Evolutionary conservation across 768 basidiomycete genomes (phyloP).

Genomic region (Mycena chlorophos): DNA sequence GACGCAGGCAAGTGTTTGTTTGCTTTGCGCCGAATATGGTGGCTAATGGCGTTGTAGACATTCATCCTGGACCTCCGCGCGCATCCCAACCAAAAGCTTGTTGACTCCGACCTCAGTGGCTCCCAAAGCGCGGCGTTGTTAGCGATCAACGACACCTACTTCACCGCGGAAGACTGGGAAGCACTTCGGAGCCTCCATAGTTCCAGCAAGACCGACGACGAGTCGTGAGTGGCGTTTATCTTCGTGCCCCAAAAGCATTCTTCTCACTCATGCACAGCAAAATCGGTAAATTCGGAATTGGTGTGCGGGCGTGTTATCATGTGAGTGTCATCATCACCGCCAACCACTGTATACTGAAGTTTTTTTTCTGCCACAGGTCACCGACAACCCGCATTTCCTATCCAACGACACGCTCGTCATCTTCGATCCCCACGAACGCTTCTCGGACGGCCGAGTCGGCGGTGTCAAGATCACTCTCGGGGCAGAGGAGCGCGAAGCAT

Average conservation of each 20-base stretch:
- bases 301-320: conserved; percentile 33
- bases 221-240: conserved; percentile 19
- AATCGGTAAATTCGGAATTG: conserved; percentile 34
- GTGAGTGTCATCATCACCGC: no score
- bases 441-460: conserved; percentile 12
- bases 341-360: not conserved
- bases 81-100: conserved; percentile 22
- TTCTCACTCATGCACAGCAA: no score
- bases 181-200: conserved; percentile 29
- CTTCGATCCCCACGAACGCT: conserved; percentile 33
- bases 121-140: conserved; percentile 34
- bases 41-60: conserved; percentile 24
- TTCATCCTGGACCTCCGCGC: conserved; percentile 30
- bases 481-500: conserved; percentile 1
- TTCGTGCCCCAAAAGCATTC: no score
- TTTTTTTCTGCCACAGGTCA: conserved; percentile 27
- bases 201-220: conserved; percentile 31
- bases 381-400: conserved; percentile 33
- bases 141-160: conserved; percentile 29
- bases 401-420: conserved; percentile 28
- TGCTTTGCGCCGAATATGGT: not conserved
- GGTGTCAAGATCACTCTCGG: conserved; percentile 21
- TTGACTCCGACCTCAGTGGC: conserved; percentile 19
- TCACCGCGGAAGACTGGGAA: conserved; percentile 30
- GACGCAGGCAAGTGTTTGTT: conserved; percentile 21